phyloP scores from a whole-genome alignment of 768 basidiomycete species.

The Auricularia sp. region DNA sequence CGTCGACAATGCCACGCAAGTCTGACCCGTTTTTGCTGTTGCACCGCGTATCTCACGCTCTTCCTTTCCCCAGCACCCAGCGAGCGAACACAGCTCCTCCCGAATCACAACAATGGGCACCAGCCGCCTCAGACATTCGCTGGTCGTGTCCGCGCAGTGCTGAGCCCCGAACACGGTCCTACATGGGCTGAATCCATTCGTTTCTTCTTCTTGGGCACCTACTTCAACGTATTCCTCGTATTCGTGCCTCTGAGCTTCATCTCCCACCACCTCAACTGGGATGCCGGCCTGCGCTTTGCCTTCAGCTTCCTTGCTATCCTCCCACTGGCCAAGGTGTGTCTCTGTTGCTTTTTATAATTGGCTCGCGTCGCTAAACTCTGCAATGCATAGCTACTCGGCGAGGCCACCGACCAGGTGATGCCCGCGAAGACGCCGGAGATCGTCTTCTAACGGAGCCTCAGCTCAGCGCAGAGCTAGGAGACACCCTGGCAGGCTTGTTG shows the following conservation, averaged over 20 bases:
- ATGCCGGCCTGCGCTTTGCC: conserved; percentile 60
- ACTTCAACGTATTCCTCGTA: conserved; percentile 66
- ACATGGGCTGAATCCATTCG: conserved; percentile 46
- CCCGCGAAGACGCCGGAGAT: conserved; percentile 21
- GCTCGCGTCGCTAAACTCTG: background rate
- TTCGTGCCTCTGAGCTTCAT: conserved; percentile 67
- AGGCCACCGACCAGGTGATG: conserved; percentile 67
- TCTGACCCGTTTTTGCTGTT: background rate
- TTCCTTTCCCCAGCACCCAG: conserved; percentile 14
- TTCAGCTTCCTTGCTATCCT: conserved; percentile 79
- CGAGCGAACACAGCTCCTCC: conserved; percentile 42
- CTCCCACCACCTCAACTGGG: conserved; percentile 61
- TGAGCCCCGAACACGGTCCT: conserved; percentile 48
- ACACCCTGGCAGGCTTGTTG: conserved; percentile 77
- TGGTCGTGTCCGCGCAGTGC: conserved; percentile 21
- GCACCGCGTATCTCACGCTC: background rate
- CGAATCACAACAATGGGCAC: conserved; percentile 25
- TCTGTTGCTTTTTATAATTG: conserved; percentile 1
- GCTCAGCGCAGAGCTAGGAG: conserved; percentile 41
- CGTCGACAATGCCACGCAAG: conserved; percentile 1
- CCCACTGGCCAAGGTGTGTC: conserved; percentile 71
- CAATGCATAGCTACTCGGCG: conserved; percentile 52
- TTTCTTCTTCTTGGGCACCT: conserved; percentile 56
- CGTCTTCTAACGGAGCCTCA: background rate
- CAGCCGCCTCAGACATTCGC: conserved; percentile 18